Percentiles rank a stretch among this genome's conserved stretches.
Evolutionary conservation across 495 filamentous ascomycete genomes (phyloP).

Genomic region (Podospora fimiseda): DNA sequence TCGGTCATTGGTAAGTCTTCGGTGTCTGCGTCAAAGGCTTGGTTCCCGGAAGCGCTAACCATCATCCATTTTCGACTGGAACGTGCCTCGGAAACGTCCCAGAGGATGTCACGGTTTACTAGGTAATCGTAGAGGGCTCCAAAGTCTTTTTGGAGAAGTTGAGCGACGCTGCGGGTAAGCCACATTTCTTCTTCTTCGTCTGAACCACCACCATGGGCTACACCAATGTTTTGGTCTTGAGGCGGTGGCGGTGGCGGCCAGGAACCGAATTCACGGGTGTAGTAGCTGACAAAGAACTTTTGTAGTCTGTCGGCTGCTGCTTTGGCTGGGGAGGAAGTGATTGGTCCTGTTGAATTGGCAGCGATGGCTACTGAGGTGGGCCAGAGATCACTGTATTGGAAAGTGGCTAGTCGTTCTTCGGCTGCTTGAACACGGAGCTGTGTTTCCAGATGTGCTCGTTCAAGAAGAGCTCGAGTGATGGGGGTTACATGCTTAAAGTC

Average conservation of each 20-base stretch:
- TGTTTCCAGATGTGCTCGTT: conserved; percentile 55
- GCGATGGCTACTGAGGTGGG: conserved; percentile 28
- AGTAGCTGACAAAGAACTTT: conserved; percentile 50
- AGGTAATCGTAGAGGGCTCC: conserved; percentile 66
- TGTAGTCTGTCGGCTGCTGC: conserved; percentile 50
- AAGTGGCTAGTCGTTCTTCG: conserved; percentile 51
- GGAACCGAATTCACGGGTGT: conserved; percentile 44
- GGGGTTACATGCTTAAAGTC: conserved; percentile 55
- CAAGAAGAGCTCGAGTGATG: conserved; percentile 58
- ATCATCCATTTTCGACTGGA: conserved; percentile 56
- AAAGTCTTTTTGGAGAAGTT: conserved; percentile 58
- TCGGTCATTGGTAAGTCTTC: conserved; percentile 58
- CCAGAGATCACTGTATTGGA: conserved; percentile 62
- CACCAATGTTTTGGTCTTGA: conserved; percentile 30
- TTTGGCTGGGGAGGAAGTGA: conserved; percentile 30
- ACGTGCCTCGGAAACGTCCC: conserved; percentile 53
- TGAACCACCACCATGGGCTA: conserved; percentile 35
- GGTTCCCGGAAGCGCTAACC: conserved; percentile 43
- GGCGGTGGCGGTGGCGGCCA: conserved; percentile 47
- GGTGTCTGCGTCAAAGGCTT: conserved; percentile 54
- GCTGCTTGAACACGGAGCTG: conserved; percentile 56
- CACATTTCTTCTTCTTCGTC: conserved; percentile 49
- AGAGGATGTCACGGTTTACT: conserved; percentile 60
- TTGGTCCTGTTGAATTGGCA: conserved; percentile 23
- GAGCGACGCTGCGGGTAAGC: conserved; percentile 53